phyloP scores from a whole-genome alignment of 2,329 filamentous ascomycete species.

The Ilyonectria mors-panacis region DNA sequence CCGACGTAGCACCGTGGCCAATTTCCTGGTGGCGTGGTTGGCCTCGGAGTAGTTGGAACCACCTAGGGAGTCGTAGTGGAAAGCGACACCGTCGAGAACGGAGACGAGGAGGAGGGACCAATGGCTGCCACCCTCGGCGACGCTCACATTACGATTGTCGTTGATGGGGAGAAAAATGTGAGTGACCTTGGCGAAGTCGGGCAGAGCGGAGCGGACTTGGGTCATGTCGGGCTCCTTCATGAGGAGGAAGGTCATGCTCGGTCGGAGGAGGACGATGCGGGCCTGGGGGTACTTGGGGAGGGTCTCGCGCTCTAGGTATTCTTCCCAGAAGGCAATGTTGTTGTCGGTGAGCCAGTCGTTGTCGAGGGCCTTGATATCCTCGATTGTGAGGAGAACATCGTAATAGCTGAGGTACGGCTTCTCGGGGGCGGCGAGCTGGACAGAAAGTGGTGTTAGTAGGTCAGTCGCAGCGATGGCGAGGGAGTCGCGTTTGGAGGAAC shows the following conservation, averaged over 20 bases:
- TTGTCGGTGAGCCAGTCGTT: constrained; percentile 98
- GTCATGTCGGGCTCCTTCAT: constrained; percentile 78
- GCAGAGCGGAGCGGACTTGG: constrained; percentile 77
- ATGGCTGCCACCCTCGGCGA: constrained; percentile 92
- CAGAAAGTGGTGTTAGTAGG: constrained; percentile 29
- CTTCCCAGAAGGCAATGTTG: constrained; percentile 98
- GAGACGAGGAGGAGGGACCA: constrained; percentile 95
- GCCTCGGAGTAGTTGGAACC: constrained; percentile 84
- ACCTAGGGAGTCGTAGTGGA: constrained; percentile 94
- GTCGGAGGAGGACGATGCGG: constrained; percentile 90
- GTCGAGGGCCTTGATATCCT: constrained; percentile 90
- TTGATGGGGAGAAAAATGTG: constrained; percentile 98
- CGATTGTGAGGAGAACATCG: constrained; percentile 76
- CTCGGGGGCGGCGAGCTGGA: constrained; percentile 62
- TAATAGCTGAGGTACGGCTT: constrained; percentile 60
- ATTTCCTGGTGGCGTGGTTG: constrained; percentile 75
- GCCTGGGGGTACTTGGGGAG: constrained; percentile 85
- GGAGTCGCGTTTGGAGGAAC: not conserved
- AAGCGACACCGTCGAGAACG: constrained; percentile 89
- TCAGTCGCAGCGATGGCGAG: constrained; percentile 16
- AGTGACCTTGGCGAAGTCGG: constrained; percentile 84
- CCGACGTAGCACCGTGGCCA: constrained; percentile 77
- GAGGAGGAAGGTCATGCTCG: constrained; percentile 92
- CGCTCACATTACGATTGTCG: constrained; percentile 81
- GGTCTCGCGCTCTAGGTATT: constrained; percentile 93